Percentiles rank a stretch among this genome's conserved stretches.
Evolutionary conservation across 2,329 filamentous ascomycete species (phyloP).

Genomic region (Cladobotryum protrusum): DNA sequence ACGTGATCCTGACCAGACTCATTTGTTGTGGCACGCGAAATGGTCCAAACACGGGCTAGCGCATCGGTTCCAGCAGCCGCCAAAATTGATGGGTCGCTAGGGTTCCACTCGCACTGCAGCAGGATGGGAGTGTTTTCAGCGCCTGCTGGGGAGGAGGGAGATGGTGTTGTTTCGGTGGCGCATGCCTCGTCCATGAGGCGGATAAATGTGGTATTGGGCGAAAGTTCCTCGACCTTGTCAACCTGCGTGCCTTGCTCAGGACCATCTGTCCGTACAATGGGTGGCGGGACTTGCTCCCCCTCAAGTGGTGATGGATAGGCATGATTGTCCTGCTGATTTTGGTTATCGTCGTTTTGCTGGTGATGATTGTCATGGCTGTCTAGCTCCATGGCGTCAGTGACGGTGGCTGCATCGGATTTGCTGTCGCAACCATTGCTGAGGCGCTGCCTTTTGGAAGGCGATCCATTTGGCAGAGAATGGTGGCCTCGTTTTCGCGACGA

Average conservation of each 20-base stretch:
- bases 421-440: conserved; percentile 59
- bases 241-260: conserved; percentile 59
- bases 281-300: conserved; percentile 48
- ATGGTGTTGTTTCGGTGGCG: conserved; percentile 30
- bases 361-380: conserved; percentile 38
- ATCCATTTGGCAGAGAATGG: conserved; percentile 45
- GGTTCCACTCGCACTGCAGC: conserved; percentile 65
- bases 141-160: conserved; percentile 32
- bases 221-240: conserved; percentile 57
- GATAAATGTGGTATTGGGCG: conserved; percentile 54
- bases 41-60: conserved; percentile 63
- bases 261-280: conserved; percentile 51
- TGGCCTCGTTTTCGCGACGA: conserved; percentile 47
- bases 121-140: conserved; percentile 52
- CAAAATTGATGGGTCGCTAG: conserved; percentile 57
- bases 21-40: conserved; percentile 48
- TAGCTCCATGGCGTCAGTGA: conserved; percentile 23
- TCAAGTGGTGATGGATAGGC: conserved; percentile 61
- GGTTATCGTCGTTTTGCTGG: conserved; percentile 21
- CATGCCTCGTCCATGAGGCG: conserved; percentile 42
- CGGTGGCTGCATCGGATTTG: conserved; percentile 38
- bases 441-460: conserved; percentile 52
- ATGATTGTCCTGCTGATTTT: conserved; percentile 45
- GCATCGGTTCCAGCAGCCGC: conserved; percentile 63
- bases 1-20: conserved; percentile 36